These are phyloP conservation scores for Penicillium canariense DNA, from an alignment of 495 filamentous ascomycete species.

Conservation along the genomic window DNA sequence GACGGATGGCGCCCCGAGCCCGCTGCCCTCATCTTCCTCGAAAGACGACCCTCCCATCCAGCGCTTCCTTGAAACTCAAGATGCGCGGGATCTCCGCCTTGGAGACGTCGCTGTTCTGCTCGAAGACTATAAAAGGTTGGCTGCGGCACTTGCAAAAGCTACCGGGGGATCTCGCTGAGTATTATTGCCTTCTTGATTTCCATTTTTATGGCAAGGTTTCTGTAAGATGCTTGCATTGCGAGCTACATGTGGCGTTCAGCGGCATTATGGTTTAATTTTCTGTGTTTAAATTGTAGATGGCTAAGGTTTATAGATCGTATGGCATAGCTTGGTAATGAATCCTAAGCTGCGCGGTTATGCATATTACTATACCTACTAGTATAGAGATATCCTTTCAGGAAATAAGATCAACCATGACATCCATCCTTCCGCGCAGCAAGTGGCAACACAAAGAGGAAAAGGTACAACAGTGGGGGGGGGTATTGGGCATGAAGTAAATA, in stretches of 20 bases:
- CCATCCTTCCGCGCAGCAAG: not conserved
- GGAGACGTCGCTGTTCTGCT: conserved; percentile 80
- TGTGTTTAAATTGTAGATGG: conserved; percentile 16
- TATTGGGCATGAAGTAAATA: conserved; percentile 17
- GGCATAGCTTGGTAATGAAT: conserved; percentile 8
- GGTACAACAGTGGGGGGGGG: conserved; percentile 2
- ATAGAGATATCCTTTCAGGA: not conserved
- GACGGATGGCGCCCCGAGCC: conserved; percentile 19
- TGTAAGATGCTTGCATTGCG: conserved; percentile 9
- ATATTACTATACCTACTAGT: conserved; percentile 22
- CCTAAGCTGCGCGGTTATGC: conserved; percentile 7
- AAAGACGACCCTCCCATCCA: conserved; percentile 70
- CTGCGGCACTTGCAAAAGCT: conserved; percentile 41
- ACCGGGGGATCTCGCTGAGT: conserved; percentile 25
- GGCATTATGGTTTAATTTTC: too few relatives aligned
- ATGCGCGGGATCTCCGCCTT: conserved; percentile 73
- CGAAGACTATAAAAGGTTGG: conserved; percentile 83
- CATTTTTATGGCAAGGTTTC: not conserved
- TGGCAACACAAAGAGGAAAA: not conserved
- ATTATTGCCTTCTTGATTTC: not conserved
- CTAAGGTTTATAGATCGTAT: conserved; percentile 11
- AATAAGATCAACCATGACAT: not conserved
- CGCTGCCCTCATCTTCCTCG: conserved; percentile 12
- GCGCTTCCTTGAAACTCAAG: conserved; percentile 76
- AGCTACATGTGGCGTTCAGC: conserved; percentile 14